Conservation (phyloP, 1,284 basidiomycete species). For the Marasmius fiardii region DNA sequence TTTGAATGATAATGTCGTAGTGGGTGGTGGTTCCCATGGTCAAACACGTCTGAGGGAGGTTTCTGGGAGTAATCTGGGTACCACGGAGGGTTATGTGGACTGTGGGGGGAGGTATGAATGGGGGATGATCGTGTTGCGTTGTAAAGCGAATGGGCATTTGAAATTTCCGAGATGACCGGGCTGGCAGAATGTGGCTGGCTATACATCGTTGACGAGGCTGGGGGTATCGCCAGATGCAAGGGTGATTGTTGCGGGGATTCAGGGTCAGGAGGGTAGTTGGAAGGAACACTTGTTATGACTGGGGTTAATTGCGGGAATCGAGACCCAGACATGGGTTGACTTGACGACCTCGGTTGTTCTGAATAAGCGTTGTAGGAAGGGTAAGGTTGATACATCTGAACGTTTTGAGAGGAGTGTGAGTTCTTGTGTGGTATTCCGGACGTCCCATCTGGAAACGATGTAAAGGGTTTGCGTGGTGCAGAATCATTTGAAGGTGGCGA, state of each 20-base stretch:
- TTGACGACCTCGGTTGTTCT: too few species aligned
- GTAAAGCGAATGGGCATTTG: not conserved
- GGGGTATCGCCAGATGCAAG: not conserved
- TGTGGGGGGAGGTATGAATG: not conserved
- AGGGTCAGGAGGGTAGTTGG: not conserved
- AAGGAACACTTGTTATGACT: not conserved
- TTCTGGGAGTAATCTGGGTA: not conserved
- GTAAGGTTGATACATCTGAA: slow-evolving; percentile 39
- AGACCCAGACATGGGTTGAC: not conserved
- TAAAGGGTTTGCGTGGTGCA: slow-evolving; percentile 40
- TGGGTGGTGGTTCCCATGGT: not conserved
- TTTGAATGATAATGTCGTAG: not conserved
- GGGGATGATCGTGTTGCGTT: not conserved
- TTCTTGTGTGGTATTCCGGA: slow-evolving; percentile 20
- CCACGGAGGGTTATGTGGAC: not conserved
- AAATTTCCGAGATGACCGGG: not conserved
- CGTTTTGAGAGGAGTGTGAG: slow-evolving; percentile 24
- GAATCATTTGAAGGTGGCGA: slow-evolving; percentile 24
- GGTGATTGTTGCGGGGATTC: not conserved
- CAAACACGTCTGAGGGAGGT: not conserved
- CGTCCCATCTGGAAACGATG: slow-evolving; percentile 48
- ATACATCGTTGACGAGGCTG: not conserved
- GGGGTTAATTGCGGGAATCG: not conserved
- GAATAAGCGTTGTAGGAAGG: slow-evolving; percentile 9
- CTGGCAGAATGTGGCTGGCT: not conserved